These are phyloP conservation scores for Didymosphaeria variabile DNA, from an alignment of 2,329 filamentous ascomycete species.

Conservation along the genomic window DNA sequence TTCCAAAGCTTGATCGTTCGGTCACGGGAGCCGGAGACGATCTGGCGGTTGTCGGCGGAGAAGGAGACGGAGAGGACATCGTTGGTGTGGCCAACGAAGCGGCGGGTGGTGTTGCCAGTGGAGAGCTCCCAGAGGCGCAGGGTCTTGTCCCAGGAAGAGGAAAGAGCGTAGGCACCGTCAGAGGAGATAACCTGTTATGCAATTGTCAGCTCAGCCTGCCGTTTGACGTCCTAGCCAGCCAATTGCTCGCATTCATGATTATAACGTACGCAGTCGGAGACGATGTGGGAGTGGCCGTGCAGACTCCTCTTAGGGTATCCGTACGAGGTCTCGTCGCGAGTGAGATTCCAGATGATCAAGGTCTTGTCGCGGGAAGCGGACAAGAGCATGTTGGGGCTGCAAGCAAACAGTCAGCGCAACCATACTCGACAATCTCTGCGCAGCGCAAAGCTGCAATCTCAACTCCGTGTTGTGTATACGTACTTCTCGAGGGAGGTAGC, in stretches of 20 bases:
- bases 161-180: conserved; percentile 98
- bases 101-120: conserved; percentile 94
- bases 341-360: conserved; percentile 99
- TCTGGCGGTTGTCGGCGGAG: conserved; percentile 99
- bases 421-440: not conserved
- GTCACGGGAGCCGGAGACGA: conserved; percentile 98
- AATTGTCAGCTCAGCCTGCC: conserved; percentile 42
- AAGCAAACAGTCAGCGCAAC: not conserved
- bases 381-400: conserved; percentile 98
- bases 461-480: conserved; percentile 25
- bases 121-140: conserved; percentile 99
- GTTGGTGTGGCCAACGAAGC: conserved; percentile 99
- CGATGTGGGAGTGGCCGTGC: conserved; percentile 99
- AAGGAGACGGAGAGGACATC: conserved; percentile 99
- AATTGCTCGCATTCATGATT: conserved; percentile 34
- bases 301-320: conserved; percentile 99
- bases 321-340: conserved; percentile 97
- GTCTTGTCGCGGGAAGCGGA: conserved; percentile 98
- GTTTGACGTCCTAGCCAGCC: conserved; percentile 31
- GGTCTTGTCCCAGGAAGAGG: conserved; percentile 99
- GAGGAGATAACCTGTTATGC: conserved; percentile 90
- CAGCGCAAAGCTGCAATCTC: conserved; percentile 19
- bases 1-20: conserved; percentile 99
- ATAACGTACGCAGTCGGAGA: conserved; percentile 96
- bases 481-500: conserved; percentile 99